Evolutionary conservation across 768 basidiomycete species (phyloP).

Genomic region (Cystobasidiopsis lactophilus): DNA sequence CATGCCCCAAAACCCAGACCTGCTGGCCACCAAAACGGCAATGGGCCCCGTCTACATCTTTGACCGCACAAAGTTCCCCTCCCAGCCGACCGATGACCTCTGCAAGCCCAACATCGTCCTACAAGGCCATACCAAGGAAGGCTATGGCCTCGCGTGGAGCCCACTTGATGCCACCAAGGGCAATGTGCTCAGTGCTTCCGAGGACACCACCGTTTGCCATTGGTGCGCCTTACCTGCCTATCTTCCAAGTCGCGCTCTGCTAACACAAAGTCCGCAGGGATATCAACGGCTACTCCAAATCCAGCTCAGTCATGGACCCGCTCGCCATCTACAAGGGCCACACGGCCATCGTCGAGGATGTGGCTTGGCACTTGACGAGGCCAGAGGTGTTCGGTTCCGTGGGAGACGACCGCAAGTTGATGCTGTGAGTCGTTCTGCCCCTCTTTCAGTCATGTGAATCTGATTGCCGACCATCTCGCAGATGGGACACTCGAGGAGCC

Average conservation of each 20-base stretch:
- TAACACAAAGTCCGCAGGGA: constrained; percentile 40
- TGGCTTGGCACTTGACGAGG: constrained; percentile 74
- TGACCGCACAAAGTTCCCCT: constrained; percentile 89
- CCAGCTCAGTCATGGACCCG: constrained; percentile 59
- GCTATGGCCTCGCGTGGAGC: constrained; percentile 93
- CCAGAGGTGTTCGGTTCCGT: constrained; percentile 81
- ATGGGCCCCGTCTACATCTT: constrained; percentile 83
- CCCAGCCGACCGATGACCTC: constrained; percentile 56
- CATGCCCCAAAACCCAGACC: constrained; percentile 95
- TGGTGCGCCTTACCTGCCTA: constrained; percentile 37
- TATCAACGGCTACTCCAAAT: constrained; percentile 62
- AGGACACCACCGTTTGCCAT: constrained; percentile 86
- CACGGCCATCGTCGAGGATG: constrained; percentile 85
- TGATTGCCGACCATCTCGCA: constrained; percentile 22
- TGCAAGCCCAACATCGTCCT: constrained; percentile 80
- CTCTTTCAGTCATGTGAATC: neutral
- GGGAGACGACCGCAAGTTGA: constrained; percentile 80
- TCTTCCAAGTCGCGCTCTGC: neutral
- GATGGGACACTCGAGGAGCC: constrained; percentile 76
- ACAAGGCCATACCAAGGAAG: constrained; percentile 76
- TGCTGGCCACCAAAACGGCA: constrained; percentile 84
- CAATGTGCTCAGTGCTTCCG: constrained; percentile 70
- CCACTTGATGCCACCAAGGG: constrained; percentile 43
- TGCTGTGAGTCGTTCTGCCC: constrained; percentile 42
- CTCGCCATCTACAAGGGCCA: constrained; percentile 67